phyloP scores from a whole-genome alignment of 257 asterid species.

The Misopates orontium region DNA sequence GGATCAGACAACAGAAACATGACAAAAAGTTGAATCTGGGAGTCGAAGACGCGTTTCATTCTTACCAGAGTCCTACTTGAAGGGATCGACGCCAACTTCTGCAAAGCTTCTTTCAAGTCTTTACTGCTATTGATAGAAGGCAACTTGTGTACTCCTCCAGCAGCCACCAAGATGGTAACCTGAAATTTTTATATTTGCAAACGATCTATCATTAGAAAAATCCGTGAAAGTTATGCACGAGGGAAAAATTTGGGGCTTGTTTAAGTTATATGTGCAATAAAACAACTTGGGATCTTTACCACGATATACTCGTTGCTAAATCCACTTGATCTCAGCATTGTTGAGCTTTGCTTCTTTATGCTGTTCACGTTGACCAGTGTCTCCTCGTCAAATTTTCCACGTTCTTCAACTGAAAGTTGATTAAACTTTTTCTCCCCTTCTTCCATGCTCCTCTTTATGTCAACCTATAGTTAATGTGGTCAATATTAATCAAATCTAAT shows the following conservation, averaged over 20 bases:
- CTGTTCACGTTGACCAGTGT: constrained; percentile 87
- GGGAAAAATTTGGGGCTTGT: neutral
- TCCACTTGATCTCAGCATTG: constrained; percentile 53
- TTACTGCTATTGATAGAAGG: constrained; percentile 69
- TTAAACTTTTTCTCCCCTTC: constrained; percentile 82
- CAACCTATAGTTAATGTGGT: constrained; percentile 58
- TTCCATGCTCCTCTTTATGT: constrained; percentile 66
- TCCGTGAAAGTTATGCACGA: neutral
- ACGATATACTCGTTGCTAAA: constrained; percentile 93
- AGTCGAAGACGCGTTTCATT: neutral
- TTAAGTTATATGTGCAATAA: neutral
- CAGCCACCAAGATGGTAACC: constrained; percentile 95
- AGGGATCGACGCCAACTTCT: constrained; percentile 82
- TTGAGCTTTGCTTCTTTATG: constrained; percentile 70
- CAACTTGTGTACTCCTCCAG: constrained; percentile 72
- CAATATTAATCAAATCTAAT: constrained; percentile 22
- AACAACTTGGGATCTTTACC: constrained; percentile 44
- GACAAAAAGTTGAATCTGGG: neutral
- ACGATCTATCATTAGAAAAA: neutral
- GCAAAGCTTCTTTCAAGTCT: constrained; percentile 86
- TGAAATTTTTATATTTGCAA: constrained; percentile 23
- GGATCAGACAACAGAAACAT: constrained; percentile 18
- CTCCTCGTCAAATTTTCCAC: constrained; percentile 97
- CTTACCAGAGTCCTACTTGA: constrained; percentile 76
- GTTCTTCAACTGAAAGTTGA: constrained; percentile 88